phyloP scores from a whole-genome alignment of 2,329 filamentous ascomycete species.

The Exophiala sp. region DNA sequence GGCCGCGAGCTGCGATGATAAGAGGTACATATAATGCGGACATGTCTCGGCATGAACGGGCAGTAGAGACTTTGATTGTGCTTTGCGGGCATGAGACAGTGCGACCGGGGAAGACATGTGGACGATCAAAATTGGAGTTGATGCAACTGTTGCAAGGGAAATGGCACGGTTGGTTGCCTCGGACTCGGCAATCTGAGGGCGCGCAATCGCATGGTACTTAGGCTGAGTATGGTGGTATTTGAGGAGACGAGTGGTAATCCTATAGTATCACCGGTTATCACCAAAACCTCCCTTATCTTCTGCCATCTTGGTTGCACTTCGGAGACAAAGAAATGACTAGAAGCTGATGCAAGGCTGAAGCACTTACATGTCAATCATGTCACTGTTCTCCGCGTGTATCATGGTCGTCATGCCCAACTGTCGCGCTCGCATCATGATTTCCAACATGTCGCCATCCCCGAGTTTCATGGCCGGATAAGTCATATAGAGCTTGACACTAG shows the following conservation, averaged over 20 bases:
- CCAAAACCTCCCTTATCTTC: not conserved
- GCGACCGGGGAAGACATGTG: constrained; percentile 48
- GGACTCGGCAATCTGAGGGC: constrained; percentile 39
- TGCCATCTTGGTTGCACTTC: not conserved
- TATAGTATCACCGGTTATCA: not conserved
- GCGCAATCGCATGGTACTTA: constrained; percentile 40
- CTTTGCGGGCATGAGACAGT: constrained; percentile 45
- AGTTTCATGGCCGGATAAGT: constrained; percentile 42
- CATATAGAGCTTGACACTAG: constrained; percentile 45
- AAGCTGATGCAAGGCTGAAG: not conserved
- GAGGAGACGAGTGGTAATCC: constrained; percentile 25
- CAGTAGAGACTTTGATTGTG: constrained; percentile 44
- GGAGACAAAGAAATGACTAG: not conserved
- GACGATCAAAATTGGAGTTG: constrained; percentile 50
- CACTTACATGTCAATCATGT: constrained; percentile 38
- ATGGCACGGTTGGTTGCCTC: constrained; percentile 49
- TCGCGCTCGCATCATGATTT: constrained; percentile 40
- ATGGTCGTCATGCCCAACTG: constrained; percentile 42
- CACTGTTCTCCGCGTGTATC: constrained; percentile 45
- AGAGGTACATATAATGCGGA: constrained; percentile 53
- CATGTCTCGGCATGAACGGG: constrained; percentile 55
- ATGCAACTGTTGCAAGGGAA: constrained; percentile 44
- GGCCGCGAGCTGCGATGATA: constrained; percentile 38
- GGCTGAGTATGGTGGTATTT: constrained; percentile 27
- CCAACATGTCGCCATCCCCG: constrained; percentile 39